Evolutionary conservation across 2,329 filamentous ascomycete genomes (phyloP).

Genomic region (Tolypocladium amazonense): DNA sequence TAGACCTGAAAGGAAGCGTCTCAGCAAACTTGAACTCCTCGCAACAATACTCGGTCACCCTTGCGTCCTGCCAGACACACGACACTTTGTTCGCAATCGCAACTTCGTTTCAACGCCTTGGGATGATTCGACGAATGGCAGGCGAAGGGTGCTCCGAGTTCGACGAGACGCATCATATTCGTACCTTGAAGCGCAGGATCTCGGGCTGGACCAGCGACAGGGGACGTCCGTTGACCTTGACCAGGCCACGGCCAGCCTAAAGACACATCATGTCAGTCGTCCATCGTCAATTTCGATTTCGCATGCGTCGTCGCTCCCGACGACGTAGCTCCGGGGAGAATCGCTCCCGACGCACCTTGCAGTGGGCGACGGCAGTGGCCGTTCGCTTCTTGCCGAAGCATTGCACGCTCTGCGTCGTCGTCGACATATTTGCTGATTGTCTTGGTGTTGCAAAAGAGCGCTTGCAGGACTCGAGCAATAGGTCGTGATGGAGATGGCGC

Average conservation of each 20-base stretch:
- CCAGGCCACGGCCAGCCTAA: slow-evolving; percentile 54
- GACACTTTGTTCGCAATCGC: not conserved
- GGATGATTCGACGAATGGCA: not conserved
- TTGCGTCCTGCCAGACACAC: not conserved
- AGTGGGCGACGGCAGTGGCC: slow-evolving; percentile 82
- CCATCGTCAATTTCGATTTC: not conserved
- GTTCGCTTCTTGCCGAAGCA: slow-evolving; percentile 99
- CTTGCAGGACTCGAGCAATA: slow-evolving; percentile 1
- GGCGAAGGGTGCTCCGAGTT: not conserved
- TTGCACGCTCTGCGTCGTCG: slow-evolving; percentile 71
- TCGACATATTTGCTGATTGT: slow-evolving; percentile 55
- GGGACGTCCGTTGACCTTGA: slow-evolving; percentile 98
- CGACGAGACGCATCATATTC: slow-evolving; percentile 12
- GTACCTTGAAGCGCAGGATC: slow-evolving; percentile 94
- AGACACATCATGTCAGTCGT: not conserved
- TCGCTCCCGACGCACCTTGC: slow-evolving; percentile 55
- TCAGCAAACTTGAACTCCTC: not conserved
- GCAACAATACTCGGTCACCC: not conserved
- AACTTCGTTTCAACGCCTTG: not conserved
- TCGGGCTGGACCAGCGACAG: slow-evolving; percentile 90
- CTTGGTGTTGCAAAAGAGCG: slow-evolving; percentile 6
- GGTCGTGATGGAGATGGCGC: slow-evolving; percentile 5
- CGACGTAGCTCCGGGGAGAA: not conserved
- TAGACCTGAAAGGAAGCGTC: slow-evolving; percentile 57
- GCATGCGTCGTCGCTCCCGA: not conserved